Conservation (phyloP, 1,284 basidiomycete genomes). For the Cutaneotrichosporon daszewskae region DNA sequence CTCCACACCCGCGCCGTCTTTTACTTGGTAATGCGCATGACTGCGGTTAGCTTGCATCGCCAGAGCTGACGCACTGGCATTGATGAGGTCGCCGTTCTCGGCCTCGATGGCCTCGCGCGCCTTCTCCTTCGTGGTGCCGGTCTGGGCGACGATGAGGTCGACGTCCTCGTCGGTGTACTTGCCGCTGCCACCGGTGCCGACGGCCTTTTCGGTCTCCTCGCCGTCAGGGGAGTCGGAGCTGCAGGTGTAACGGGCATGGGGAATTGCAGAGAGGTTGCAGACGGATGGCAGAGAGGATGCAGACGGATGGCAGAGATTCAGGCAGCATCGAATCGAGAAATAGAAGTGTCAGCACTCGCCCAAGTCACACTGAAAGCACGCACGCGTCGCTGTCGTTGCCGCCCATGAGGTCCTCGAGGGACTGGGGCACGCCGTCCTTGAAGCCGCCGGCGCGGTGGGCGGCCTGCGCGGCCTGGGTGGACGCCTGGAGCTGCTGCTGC, state of each 20-base stretch:
- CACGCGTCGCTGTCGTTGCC: conserved; percentile 65
- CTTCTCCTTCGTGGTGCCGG: conserved; percentile 72
- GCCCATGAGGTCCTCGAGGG: conserved; percentile 53
- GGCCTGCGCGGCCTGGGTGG: conserved; percentile 43
- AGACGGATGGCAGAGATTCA: too few species aligned
- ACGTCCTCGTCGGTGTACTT: conserved; percentile 86
- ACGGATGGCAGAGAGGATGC: neutral
- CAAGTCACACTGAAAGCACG: conserved; percentile 15
- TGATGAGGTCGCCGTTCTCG: conserved; percentile 85
- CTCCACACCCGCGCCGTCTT: conserved; percentile 10
- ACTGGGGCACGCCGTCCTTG: conserved; percentile 53
- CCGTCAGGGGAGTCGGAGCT: too few species aligned
- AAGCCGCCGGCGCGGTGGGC: conserved; percentile 45
- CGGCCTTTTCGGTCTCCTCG: conserved; percentile 41
- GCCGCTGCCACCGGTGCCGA: conserved; percentile 51
- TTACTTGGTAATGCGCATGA: conserved; percentile 29
- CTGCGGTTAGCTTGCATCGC: conserved; percentile 6
- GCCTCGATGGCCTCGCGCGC: conserved; percentile 85
- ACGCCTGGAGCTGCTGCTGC: conserved; percentile 69
- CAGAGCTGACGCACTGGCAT: conserved; percentile 64
- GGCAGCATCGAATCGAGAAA: too few species aligned
- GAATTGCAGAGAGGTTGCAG: conserved; percentile 1
- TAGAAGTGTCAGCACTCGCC: neutral
- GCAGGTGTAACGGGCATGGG: too few species aligned
- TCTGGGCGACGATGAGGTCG: conserved; percentile 85